A percentile compares a stretch with the other conserved stretches of the same genome.
Evolutionary conservation across 2,329 filamentous ascomycete genomes (phyloP).

Genomic region (Aspergillus sp.): DNA sequence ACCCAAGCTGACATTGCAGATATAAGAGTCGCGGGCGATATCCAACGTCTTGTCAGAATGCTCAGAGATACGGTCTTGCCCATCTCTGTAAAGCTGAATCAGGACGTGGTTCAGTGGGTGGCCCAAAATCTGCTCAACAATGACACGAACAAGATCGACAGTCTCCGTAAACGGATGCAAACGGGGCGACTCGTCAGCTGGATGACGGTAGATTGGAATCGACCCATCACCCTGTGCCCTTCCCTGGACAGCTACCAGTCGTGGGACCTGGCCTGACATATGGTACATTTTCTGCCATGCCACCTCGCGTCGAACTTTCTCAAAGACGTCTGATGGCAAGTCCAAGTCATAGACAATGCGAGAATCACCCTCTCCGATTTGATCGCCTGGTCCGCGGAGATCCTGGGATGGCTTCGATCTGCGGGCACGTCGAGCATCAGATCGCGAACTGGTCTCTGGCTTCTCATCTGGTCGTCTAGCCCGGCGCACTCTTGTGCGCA

Average conservation of each 20-base stretch:
- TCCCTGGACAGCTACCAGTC: slow-evolving; percentile 85
- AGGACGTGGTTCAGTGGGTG: slow-evolving; percentile 85
- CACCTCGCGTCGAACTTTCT: slow-evolving; percentile 65
- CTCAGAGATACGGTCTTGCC: slow-evolving; percentile 87
- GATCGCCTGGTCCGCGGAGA: slow-evolving; percentile 43
- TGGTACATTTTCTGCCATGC: slow-evolving; percentile 90
- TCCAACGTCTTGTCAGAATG: slow-evolving; percentile 97
- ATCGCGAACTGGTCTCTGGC: slow-evolving; percentile 7
- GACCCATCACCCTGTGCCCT: slow-evolving; percentile 57
- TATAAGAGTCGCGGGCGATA: slow-evolving; percentile 70
- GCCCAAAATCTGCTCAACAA: slow-evolving; percentile 65
- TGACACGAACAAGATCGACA: slow-evolving; percentile 60
- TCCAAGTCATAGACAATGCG: slow-evolving; percentile 65
- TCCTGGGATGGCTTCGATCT: slow-evolving; percentile 13
- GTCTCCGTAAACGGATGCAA: slow-evolving; percentile 67
- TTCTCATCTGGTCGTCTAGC: slow-evolving; percentile 18
- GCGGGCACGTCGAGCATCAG: slow-evolving; percentile 14
- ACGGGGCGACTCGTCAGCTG: slow-evolving; percentile 77
- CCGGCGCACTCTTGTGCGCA: slow-evolving; percentile 20
- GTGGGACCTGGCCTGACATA: slow-evolving; percentile 81
- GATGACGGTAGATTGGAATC: slow-evolving; percentile 90
- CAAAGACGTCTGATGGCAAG: slow-evolving; percentile 55
- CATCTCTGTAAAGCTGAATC: slow-evolving; percentile 86
- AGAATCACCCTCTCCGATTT: slow-evolving; percentile 75
- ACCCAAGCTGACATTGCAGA: slow-evolving; percentile 91